Evolutionary conservation across 768 basidiomycete species (phyloP).

Genomic region (Boletus sp.): DNA sequence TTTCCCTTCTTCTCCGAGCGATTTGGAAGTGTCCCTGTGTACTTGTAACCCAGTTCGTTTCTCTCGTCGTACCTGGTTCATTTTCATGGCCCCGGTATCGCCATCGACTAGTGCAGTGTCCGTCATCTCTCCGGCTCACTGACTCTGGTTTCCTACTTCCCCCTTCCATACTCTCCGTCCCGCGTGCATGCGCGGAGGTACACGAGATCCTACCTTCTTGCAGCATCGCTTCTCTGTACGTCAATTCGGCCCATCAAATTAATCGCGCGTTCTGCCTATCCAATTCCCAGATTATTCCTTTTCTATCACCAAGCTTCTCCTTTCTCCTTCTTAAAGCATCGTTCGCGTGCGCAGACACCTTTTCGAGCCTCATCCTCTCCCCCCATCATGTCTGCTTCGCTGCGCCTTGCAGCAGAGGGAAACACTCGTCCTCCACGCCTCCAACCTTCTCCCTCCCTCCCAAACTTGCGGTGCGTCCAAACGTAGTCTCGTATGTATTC

Average conservation of each 20-base stretch:
- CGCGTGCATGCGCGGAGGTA: slow-evolving; percentile 23
- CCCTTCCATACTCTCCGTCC: slow-evolving; percentile 17
- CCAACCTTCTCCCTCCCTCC: slow-evolving; percentile 66
- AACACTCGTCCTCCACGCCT: slow-evolving; percentile 44
- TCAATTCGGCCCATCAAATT: slow-evolving; percentile 32
- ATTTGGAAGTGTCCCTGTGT: slow-evolving; percentile 1
- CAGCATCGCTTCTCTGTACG: slow-evolving; percentile 35
- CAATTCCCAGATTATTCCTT: slow-evolving; percentile 32
- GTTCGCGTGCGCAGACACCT: slow-evolving; percentile 25
- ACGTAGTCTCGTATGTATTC: not conserved
- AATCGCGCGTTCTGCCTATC: slow-evolving; percentile 30
- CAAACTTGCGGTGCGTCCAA: slow-evolving; percentile 57
- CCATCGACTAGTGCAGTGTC: slow-evolving; percentile 7
- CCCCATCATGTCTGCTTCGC: slow-evolving; percentile 28
- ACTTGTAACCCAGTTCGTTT: slow-evolving; percentile 5
- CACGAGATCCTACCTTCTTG: slow-evolving; percentile 22
- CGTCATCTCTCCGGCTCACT: slow-evolving; percentile 4
- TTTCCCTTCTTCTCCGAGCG: slow-evolving; percentile 1
- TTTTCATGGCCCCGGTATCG: slow-evolving; percentile 13
- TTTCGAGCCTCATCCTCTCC: slow-evolving; percentile 28
- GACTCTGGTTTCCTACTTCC: slow-evolving; percentile 16
- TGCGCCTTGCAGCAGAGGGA: slow-evolving; percentile 20
- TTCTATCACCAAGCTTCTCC: slow-evolving; percentile 33
- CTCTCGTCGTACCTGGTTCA: slow-evolving; percentile 1
- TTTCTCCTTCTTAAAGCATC: slow-evolving; percentile 31